Evolutionary conservation across 1,284 basidiomycete genomes (phyloP).

Genomic region (Erythrobasidium hasegawianum): DNA sequence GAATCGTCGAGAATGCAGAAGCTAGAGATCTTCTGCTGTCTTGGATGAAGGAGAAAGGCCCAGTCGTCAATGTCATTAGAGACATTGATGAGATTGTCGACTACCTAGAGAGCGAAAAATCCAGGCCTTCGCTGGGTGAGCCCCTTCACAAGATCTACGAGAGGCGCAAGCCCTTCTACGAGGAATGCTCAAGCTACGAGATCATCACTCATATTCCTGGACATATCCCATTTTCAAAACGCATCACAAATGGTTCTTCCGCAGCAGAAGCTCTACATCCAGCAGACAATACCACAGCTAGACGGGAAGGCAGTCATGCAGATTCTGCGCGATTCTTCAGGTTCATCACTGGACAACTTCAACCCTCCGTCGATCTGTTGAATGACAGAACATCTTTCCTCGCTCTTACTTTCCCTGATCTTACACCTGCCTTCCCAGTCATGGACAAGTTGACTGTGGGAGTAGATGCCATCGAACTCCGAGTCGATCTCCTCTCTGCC

Average conservation of each 20-base stretch:
- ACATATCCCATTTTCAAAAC: conserved; percentile 39
- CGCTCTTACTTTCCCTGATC: conserved; percentile 83
- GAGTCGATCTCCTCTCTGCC: conserved; percentile 80
- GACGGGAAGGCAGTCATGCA: conserved; percentile 42
- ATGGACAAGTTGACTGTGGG: conserved; percentile 66
- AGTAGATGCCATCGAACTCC: conserved; percentile 85
- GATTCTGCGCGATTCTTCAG: conserved; percentile 69
- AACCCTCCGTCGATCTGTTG: conserved; percentile 57
- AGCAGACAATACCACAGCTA: conserved; percentile 30
- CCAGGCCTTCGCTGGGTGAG: conserved; percentile 82
- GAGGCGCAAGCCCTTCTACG: conserved; percentile 81
- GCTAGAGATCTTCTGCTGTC: conserved; percentile 67
- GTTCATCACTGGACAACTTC: conserved; percentile 72
- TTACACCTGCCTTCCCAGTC: conserved; percentile 65
- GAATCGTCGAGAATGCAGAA: conserved; percentile 80
- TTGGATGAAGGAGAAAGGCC: conserved; percentile 61
- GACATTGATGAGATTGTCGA: conserved; percentile 66
- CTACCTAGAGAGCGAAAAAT: conserved; percentile 72
- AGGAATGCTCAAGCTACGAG: conserved; percentile 76
- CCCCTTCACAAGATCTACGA: conserved; percentile 74
- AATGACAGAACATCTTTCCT: conserved; percentile 77
- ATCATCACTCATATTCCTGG: conserved; percentile 70
- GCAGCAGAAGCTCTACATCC: conserved; percentile 15
- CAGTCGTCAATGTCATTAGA: conserved; percentile 68
- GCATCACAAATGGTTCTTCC: conserved; percentile 36